These are phyloP conservation scores for Xylariaceae sp. DNA, from an alignment of 2,329 filamentous ascomycete species.

Conservation along the genomic window DNA sequence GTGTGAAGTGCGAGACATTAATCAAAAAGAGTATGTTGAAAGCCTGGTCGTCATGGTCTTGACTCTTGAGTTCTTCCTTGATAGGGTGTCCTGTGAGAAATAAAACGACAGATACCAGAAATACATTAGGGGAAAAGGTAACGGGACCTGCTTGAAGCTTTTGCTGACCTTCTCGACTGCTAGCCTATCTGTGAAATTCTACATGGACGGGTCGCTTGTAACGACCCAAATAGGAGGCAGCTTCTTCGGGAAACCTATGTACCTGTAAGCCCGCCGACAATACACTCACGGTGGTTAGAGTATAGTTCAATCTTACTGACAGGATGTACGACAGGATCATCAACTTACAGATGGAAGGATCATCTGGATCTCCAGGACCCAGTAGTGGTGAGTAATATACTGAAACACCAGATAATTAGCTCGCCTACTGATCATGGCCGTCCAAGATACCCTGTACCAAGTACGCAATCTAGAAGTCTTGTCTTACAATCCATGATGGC, in stretches of 20 bases:
- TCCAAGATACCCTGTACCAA: constrained; percentile 38
- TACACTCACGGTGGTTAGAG: too few relatives aligned
- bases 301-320: not conserved
- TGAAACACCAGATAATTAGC: not conserved
- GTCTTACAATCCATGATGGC: constrained; percentile 37
- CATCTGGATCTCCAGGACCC: constrained; percentile 50
- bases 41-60: too few relatives aligned
- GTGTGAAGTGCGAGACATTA: constrained; percentile 56
- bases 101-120: too few relatives aligned
- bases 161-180: constrained; percentile 1
- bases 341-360: constrained; percentile 54
- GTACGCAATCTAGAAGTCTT: constrained; percentile 39
- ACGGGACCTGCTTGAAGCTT: not conserved
- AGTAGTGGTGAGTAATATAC: constrained; percentile 32
- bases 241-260: constrained; percentile 55
- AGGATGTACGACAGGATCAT: constrained; percentile 44
- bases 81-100: not conserved
- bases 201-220: constrained; percentile 55
- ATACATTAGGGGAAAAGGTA: not conserved
- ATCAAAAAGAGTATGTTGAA: constrained; percentile 53
- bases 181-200: constrained; percentile 57
- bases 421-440: constrained; percentile 2
- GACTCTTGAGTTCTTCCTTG: too few relatives aligned
- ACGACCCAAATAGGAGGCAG: constrained; percentile 57
- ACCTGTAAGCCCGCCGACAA: constrained; percentile 41